Evolutionary conservation across 371 early-diverging fungal species (phyloP), one percentile per base, ranked within the genome.

Genomic region (Mortierella sp.): DNA sequence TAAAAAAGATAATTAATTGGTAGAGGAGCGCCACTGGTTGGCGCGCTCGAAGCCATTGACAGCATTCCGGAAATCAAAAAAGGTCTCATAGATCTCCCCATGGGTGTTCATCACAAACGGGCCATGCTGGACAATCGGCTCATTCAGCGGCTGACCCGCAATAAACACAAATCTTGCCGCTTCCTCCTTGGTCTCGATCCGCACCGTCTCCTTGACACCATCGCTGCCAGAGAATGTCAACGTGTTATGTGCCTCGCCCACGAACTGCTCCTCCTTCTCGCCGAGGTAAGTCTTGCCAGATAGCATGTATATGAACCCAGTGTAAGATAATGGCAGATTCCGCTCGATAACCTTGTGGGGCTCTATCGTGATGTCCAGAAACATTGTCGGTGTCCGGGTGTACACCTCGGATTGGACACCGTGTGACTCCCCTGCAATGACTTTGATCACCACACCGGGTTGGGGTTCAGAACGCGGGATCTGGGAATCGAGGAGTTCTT

Each of bases 391-490:
- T 6, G 93, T 93, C 29, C 80, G 76, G 2, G 96, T 95, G 72
- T 89, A 84, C 43, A 96, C 94, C 11, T 90, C 87, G 46, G 93
- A 91, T 58, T 89, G 77, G 5, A 90, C 91, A 55, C 95, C 96
- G 60, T 91, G 90, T 6, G 91, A 90, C 80, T 93, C 92, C 38
- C 96, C 96, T 1, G 96, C 95, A 78, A 95, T 95, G 29, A 96
- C 95, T 74, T 94, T 94, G 83, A 95, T 91, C 27, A 83, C 80
- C 1, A 94, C 87, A 74, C 92, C 92, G 27, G 91, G 91, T 51
- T 90, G 87, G 16, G 90, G 85, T 18, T 44, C 51, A 1, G 89
- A 90, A 10, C 89, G 76, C 38, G 92, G 91, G 35, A 94, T 89
- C 49, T 91, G 75, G 70, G 84, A 82, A 70, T 90, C 91, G 29